Evolutionary conservation across 2,329 filamentous ascomycete genomes (phyloP), one percentile per base, ranked within the genome.

Genomic region (Alternaria tenuissima): DNA sequence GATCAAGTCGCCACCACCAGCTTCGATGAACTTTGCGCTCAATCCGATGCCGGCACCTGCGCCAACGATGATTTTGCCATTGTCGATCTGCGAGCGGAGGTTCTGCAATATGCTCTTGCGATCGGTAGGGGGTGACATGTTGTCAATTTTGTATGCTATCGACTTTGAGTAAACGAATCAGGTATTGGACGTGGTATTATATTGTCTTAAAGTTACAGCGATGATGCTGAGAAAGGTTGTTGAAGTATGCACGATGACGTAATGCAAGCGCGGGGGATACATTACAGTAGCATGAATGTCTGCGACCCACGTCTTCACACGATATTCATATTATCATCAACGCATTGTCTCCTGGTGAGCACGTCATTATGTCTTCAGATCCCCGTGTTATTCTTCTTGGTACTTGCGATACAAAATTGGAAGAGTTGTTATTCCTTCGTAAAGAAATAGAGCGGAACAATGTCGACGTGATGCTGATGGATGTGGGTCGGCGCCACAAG

Each of bases 41-140:
- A 92, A 83, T 0, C 89, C 89, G 59, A 90, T 90, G 43, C 88
- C 85, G 24, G 89, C 89, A 11, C 89, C 89, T 0, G 88, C 89
- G n/a, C 89, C 89, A 44, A 91, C 84, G 49, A 91, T 87, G 55
- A 87, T 81, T 44, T 84, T 83, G 34, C 85, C 85, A 61, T 84
- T 78, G 28, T 81, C 77, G 56, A 90, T 84, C 57, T 86, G 83
- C 20, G 82, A 76, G 44, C 83, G 82, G 30, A 91, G 84, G 3
- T 52, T 63, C 5, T 65, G 42, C 8, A 91, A 81, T 54, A 91
- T 86, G 61, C 87, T 81, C 30, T 81, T 75, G 46, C 88, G 82
- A 55, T 85, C 80, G 39, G 83, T 86, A 36, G 86, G 86, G n/a
- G 86, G 85, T 12, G 83, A 77, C 86, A 89, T 89, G 16, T 2